phyloP scores from a whole-genome alignment of 768 basidiomycete genomes.

The Tylopilus sp. region DNA sequence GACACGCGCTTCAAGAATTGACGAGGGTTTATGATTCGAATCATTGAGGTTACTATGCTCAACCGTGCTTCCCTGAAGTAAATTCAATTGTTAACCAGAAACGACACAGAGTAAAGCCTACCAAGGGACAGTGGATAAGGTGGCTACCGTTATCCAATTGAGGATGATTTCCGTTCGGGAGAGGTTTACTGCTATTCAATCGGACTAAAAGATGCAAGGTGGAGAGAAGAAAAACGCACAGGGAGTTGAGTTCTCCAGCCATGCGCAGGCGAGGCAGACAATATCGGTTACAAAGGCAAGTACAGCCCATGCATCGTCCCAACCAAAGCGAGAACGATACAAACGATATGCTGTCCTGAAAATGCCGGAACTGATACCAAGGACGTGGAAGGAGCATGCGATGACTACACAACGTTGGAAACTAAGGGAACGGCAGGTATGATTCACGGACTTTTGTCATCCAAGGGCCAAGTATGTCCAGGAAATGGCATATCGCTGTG shows the following conservation, averaged over 20 bases:
- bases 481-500: conserved; percentile 13
- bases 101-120: neutral
- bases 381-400: conserved; percentile 5
- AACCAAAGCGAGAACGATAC: conserved; percentile 13
- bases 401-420: neutral
- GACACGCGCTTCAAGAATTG: neutral
- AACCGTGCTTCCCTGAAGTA: conserved; percentile 12
- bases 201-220: neutral
- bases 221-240: neutral
- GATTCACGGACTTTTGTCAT: conserved; percentile 11
- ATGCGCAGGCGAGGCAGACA: conserved; percentile 2
- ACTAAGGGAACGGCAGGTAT: neutral
- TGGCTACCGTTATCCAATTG: neutral
- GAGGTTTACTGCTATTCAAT: neutral
- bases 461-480: conserved; percentile 11
- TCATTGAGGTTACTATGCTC: conserved; percentile 15
- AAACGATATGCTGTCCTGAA: conserved; percentile 15
- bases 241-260: conserved; percentile 2
- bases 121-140: conserved; percentile 11
- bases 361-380: conserved; percentile 12
- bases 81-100: neutral
- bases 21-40: conserved; percentile 6
- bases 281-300: conserved; percentile 16
- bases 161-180: neutral
- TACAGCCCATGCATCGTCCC: conserved; percentile 16